Base-by-base conservation (phyloP, 345 rosid genomes). In the Hibiscus tridactylites region DNA sequence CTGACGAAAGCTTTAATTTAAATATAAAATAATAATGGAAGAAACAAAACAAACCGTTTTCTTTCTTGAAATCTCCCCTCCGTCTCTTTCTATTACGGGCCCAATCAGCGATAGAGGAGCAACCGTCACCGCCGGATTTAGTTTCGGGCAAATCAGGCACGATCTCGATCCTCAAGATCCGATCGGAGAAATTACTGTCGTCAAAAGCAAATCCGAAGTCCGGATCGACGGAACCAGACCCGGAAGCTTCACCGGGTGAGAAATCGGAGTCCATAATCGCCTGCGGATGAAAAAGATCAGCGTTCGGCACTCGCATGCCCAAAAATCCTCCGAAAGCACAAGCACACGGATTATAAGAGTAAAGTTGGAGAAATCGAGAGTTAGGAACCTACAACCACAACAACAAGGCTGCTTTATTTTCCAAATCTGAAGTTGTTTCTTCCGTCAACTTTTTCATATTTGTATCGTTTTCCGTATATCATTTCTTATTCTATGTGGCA, bases 141-240 rank as follows among this genome's bases (percentile, higher is more conserved):
- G 62, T 62, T 64, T 83, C 83, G 9, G 84, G 80, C 59, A 78
- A 75, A 77, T 81, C 85, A 42, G 84, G 76, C 4, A 82, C 46
- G 75, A 93, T 86, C 82, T 89, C 94, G 69, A 91, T 88, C 77
- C 83, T 85, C 33, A 93, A 82, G 42, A 88, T 73, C 73, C 92
- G 85, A 65, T 90, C 98, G 57, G 98, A 91, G 85, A 93, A 93
- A 44, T 78, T 87, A 61, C 81, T 83, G 69, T 90, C 81, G 83
- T 93, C 81, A 83, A 90, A 93, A 33, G 98, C 98, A 74, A 93
- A 90, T 0, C 77, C 89, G 61, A 90, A 90, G 71, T 88, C 89
- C 7, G 87, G 71, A 68, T 85, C 89, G 19, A 76, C n/a, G 74
- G 64, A 39, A 28, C 26, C 49, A 50, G 44, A 65, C 26, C 65